A percentile compares a stretch with the other conserved stretches of the same genome.
Conservation (phyloP, 2,329 filamentous ascomycete genomes). For the Zymoseptoria pseudotritici region DNA sequence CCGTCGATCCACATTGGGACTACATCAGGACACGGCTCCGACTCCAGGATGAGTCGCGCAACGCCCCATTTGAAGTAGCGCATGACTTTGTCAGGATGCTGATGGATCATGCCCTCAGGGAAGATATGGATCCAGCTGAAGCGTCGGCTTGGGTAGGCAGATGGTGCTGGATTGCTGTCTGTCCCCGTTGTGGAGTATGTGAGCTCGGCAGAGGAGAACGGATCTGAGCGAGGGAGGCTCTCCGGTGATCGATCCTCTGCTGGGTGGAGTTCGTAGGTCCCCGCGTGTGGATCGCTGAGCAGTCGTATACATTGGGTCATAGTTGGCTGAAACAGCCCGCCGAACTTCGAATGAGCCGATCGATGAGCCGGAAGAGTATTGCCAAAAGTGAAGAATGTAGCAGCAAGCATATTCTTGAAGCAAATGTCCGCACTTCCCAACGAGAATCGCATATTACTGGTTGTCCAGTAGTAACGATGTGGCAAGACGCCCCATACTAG, state of each 20-base stretch:
- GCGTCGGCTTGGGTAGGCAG: slow-evolving; percentile 60
- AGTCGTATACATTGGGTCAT: slow-evolving; percentile 79
- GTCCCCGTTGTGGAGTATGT: slow-evolving; percentile 59
- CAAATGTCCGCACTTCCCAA: slow-evolving; percentile 93
- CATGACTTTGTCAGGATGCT: slow-evolving; percentile 69
- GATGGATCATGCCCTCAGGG: slow-evolving; percentile 90
- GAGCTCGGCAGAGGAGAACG: slow-evolving; percentile 46
- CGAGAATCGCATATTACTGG: slow-evolving; percentile 75
- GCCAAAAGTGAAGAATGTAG: slow-evolving; percentile 78
- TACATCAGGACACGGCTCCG: slow-evolving; percentile 77
- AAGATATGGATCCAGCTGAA: slow-evolving; percentile 91
- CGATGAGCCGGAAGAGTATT: slow-evolving; percentile 90
- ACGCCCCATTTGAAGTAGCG: slow-evolving; percentile 99
- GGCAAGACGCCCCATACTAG: slow-evolving; percentile 88
- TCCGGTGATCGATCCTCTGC: slow-evolving; percentile 3
- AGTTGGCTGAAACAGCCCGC: slow-evolving; percentile 84
- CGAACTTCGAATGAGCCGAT: slow-evolving; percentile 64
- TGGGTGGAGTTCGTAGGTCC: slow-evolving; percentile 9
- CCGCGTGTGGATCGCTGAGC: slow-evolving; percentile 50
- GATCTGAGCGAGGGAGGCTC: slow-evolving; percentile 40
- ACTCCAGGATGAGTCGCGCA: slow-evolving; percentile 82
- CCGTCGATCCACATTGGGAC: slow-evolving; percentile 94
- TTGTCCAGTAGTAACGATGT: slow-evolving; percentile 60
- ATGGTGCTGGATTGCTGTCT: slow-evolving; percentile 63
- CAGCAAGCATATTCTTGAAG: slow-evolving; percentile 67